These are phyloP conservation scores for Pseudogymnoascus sp. DNA, from an alignment of 2,329 filamentous ascomycete genomes.

Conservation along the genomic window DNA sequence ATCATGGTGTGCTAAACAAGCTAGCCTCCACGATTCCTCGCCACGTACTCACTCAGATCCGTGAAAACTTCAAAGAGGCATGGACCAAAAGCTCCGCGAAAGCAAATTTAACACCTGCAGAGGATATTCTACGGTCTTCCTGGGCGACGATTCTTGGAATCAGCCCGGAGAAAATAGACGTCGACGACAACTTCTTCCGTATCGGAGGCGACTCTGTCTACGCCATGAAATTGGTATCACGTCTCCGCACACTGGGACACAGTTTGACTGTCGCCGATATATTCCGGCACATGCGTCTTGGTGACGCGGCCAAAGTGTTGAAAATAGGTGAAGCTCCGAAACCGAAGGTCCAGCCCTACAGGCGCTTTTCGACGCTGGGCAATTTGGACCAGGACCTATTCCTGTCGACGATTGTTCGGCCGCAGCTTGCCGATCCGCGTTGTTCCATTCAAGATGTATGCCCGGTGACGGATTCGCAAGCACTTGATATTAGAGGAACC, in stretches of 20 bases:
- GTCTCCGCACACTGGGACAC: constrained; percentile 20
- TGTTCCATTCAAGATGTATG: constrained; percentile 34
- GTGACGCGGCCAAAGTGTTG: constrained; percentile 24
- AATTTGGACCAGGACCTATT: constrained; percentile 28
- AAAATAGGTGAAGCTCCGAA: constrained; percentile 25
- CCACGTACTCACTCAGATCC: constrained; percentile 20
- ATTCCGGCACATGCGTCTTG: constrained; percentile 30
- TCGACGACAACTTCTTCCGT: constrained; percentile 34
- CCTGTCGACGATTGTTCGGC: constrained; percentile 29
- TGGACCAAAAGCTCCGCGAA: constrained; percentile 29
- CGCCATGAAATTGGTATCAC: constrained; percentile 41
- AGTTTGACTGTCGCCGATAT: constrained; percentile 36
- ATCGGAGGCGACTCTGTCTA: constrained; percentile 32
- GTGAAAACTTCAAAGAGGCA: constrained; percentile 23
- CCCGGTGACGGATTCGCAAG: constrained; percentile 34
- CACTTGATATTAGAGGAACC: constrained; percentile 36
- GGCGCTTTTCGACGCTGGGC: constrained; percentile 32
- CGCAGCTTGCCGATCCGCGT: constrained; percentile 30
- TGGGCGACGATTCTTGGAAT: constrained; percentile 29
- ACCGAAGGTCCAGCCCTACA: constrained; percentile 22
- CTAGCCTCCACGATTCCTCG: constrained; percentile 25
- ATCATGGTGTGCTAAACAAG: constrained; percentile 30
- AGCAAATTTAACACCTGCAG: constrained; percentile 28
- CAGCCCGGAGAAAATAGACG: constrained; percentile 23
- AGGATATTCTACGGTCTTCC: constrained; percentile 28